Evolutionary conservation across 441 rosid species (phyloP), one percentile per base, ranked within the genome.

Genomic region (Capsella rubella): DNA sequence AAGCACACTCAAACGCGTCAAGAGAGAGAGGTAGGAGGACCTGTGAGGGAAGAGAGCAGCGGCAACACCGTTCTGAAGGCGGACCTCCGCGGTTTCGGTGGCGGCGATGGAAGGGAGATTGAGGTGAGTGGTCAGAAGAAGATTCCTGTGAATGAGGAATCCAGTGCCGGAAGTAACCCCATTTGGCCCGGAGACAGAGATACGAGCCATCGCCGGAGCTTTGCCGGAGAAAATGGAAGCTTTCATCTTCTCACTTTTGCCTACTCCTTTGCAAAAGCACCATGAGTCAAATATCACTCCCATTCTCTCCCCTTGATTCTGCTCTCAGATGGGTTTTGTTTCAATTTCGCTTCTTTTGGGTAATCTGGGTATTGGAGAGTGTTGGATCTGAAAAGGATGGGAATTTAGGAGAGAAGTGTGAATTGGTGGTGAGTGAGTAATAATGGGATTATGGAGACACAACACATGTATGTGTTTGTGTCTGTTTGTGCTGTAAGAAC

Each of bases 241-340:
- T 76, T 92, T 92, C 90, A 85, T 88, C 75, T 69, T 95, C 89
- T 95, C 95, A 3, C 88, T 85, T 86, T 83, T 92, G 78, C 95
- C 84, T 8, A 90, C 87, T 60, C 99, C 97, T 75, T 90, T 95
- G 75, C 99, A 95, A 70, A 95, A 95, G 75, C 98, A 95, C 93
- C 92, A 91, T 0, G 96, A 89, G 83, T 95, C 95, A 1, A 71
- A 83, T 52, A 87, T 70, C 66, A 87, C 87, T 40, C 94, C 91
- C 97, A 95, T 94, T 25, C 46, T 50, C 64, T 14, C 43, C 27
- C 12, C 60, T 68, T n/a, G 60, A 35, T 27, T 69, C 25, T 28
- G 47, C 13, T 55, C 31, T 59, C 27, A 64, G 53, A 73, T 78
- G 79, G 74, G 71, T 61, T 34, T 46, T 47, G 39, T 69, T 8